Base-by-base conservation (phyloP, 768 basidiomycete genomes). In the Serendipita indica region DNA sequence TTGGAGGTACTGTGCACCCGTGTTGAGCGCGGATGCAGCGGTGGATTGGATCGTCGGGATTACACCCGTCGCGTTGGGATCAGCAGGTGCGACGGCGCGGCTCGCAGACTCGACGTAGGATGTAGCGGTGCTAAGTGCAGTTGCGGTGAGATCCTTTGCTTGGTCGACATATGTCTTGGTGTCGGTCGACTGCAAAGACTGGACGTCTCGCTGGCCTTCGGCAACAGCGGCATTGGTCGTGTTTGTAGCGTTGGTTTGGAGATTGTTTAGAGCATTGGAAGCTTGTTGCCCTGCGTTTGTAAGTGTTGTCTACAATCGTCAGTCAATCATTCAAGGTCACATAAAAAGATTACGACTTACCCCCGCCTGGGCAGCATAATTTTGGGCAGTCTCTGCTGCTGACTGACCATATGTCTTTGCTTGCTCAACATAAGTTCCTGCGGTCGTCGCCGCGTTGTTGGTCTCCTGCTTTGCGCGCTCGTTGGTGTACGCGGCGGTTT, bases 201-300 rank as follows among this genome's bases (percentile, higher is more conserved):
- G 72, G 1, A 84, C 72, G 60, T 78, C 75, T 3, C 69, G 67
- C 62, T 78, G 72, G 2, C 82, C 83, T 64, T 84, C 74, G 0
- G 71, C 71, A n/a, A 77, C 79, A 18, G 82, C 83, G 0, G 68
- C 68, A 45, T 80, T 69, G 1, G 77, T 79, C 63, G 70, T 77
- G 37, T 59, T 49, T 69, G 60, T 64, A 13, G 69, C 63, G 18
- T 64, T 63, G 22, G 64, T 62, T 59, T 68, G 64, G 22, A 72
- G 67, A 52, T 68, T 62, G 33, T 69, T 64, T 27, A 69, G 64
- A 14, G 69, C 69, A 20, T 54, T 57, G 39, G 58, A 57, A 7
- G 64, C 60, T 33, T 64, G 61, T 30, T 65, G 62, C 16, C 62
- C 22, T 3, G 58, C 49, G 30, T 56, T 37, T 27, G 39, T 33